These are phyloP conservation scores for Cystobasidiaceae sp. DNA, from an alignment of 1,284 basidiomycete genomes.

Conservation along the genomic window DNA sequence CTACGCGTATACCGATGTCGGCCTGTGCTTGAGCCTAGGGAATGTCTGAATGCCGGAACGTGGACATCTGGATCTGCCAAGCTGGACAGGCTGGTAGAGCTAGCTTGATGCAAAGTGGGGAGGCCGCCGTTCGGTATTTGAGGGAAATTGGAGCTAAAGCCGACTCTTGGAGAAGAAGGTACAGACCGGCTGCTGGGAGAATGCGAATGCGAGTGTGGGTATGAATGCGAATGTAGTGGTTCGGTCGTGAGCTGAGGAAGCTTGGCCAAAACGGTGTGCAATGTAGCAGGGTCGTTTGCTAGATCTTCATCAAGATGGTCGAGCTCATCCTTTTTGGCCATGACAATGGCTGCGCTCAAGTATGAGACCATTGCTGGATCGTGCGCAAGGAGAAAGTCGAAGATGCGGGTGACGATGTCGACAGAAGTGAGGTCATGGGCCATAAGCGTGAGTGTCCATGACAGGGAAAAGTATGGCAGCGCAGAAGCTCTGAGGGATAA, in stretches of 20 bases:
- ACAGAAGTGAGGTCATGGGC: conserved; percentile 41
- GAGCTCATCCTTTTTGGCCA: conserved; percentile 37
- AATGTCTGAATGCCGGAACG: conserved; percentile 1
- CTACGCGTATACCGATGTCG: not conserved
- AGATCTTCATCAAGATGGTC: conserved; percentile 31
- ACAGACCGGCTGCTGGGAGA: not conserved
- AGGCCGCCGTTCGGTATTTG: not conserved
- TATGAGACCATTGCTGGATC: conserved; percentile 44
- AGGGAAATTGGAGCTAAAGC: conserved; percentile 4
- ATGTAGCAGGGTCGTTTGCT: conserved; percentile 39
- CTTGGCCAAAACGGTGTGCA: conserved; percentile 39
- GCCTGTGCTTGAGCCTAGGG: not conserved
- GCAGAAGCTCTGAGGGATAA: conserved; percentile 33
- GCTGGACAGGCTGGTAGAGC: conserved; percentile 1
- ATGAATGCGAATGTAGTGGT: not conserved
- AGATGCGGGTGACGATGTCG: conserved; percentile 38
- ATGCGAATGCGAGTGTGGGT: not conserved
- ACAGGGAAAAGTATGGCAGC: conserved; percentile 44
- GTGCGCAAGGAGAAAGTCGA: conserved; percentile 43
- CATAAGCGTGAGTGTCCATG: conserved; percentile 44
- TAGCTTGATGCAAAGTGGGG: not conserved
- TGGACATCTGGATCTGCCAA: conserved; percentile 20
- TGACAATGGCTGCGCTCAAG: conserved; percentile 40
- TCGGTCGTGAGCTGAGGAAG: conserved; percentile 30
- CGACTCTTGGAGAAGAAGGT: not conserved